Evolutionary conservation across 345 rosid genomes (phyloP), one percentile per base, ranked within the genome.

Genomic region (Salix caprea): DNA sequence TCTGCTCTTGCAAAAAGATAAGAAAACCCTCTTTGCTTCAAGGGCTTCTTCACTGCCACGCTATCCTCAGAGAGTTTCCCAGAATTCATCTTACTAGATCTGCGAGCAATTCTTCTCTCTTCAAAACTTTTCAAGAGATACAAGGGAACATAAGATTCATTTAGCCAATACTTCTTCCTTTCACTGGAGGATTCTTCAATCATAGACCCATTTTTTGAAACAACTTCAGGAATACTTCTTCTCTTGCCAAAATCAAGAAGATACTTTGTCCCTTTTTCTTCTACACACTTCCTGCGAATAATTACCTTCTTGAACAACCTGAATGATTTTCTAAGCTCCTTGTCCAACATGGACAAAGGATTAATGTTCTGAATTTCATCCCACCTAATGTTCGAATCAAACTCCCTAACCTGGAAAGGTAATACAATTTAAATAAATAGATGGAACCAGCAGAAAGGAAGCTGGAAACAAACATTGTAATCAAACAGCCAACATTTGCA

Each of bases 221-320:
- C 98, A 71, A 91, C 79, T 21, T 91, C 90, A 34, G 98, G 99
- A 75, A 96, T 79, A 83, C 79, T 83, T 90, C 89, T 96, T 85
- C 99, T 91, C 86, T 93, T 93, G 70, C 99, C 99, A 84, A 96
- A 93, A 87, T 96, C 99, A 82, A 96, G 92, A 85, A 96, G 98
- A 88, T 93, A 96, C 82, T 89, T 96, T 61, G 81, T 83, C 50
- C 70, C 86, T 69, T 84, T 84, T 67, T 86, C 90, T 76, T 90
- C 98, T 23, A 80, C 15, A 74, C 81, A 71, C 84, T 93, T 96
- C 79, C 94, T 84, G 78, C 99, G 97, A 60, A 96, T 76, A 78
- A 92, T 89, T 23, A 84, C 91, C 82, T 96, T 96, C 87, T 93
- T 96, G 79, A 93, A 96, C 70, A 89, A 82, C 88, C 99, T 86